Percentiles rank a stretch among this genome's conserved stretches.
Evolutionary conservation across 2,329 filamentous ascomycete genomes (phyloP).

Genomic region (Penicillium corylophilum): DNA sequence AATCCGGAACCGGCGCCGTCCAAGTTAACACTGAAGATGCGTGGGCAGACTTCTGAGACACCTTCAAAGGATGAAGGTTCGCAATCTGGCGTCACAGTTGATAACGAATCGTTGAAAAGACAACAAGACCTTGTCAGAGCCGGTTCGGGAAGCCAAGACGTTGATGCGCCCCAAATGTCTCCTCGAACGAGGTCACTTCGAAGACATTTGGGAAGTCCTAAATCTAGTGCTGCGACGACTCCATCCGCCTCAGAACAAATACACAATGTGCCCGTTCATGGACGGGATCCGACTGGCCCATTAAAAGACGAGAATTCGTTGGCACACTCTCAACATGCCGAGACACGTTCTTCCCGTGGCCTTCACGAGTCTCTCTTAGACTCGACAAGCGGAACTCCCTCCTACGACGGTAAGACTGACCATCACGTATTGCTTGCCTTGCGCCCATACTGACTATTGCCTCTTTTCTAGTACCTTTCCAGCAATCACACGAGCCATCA

Average conservation of each 20-base stretch:
- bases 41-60: constrained; percentile 56
- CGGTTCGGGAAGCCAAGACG: constrained; percentile 38
- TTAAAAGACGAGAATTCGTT: constrained; percentile 11
- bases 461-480: constrained; percentile 26
- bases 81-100: constrained; percentile 50
- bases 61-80: constrained; percentile 41
- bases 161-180: constrained; percentile 15
- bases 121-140: constrained; percentile 54
- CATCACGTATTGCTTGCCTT: background rate
- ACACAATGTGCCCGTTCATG: constrained; percentile 17
- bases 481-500: constrained; percentile 27
- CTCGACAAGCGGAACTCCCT: background rate
- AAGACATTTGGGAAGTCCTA: constrained; percentile 31
- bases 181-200: constrained; percentile 38
- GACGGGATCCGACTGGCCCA: constrained; percentile 27
- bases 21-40: constrained; percentile 72
- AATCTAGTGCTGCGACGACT: constrained; percentile 22
- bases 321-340: constrained; percentile 6
- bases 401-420: constrained; percentile 11
- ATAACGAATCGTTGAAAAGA: constrained; percentile 54
- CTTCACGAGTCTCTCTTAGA: constrained; percentile 9
- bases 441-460: constrained; percentile 5
- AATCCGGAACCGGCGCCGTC: constrained; percentile 48
- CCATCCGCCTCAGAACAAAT: constrained; percentile 27
- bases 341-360: constrained; percentile 23